Conservation (phyloP, 805 yeast genomes). For the Jamesozyma lodderae region DNA sequence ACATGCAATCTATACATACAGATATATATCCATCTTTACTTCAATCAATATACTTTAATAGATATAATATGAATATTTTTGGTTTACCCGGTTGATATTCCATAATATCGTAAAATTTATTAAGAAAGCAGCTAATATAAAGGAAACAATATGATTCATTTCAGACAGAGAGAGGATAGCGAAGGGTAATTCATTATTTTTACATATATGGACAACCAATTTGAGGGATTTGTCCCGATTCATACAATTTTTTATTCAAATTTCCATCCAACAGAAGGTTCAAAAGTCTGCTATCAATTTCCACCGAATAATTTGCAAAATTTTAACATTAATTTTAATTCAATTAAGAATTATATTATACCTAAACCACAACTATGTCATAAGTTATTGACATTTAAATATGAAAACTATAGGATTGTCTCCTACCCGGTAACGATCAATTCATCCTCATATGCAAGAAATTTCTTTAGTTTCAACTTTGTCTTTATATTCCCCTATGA, state of each 20-base stretch:
- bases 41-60: too few relatives aligned
- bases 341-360: constrained; percentile 80
- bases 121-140: too few relatives aligned
- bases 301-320: constrained; percentile 50
- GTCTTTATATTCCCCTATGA: constrained; percentile 84
- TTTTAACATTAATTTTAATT: constrained; percentile 61
- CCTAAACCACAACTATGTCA: constrained; percentile 92
- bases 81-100: too few relatives aligned
- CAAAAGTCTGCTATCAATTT: constrained; percentile 83
- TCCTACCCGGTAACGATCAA: constrained; percentile 86
- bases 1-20: too few relatives aligned
- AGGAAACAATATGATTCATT: too few relatives aligned
- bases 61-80: too few relatives aligned
- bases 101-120: too few relatives aligned
- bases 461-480: constrained; percentile 86
- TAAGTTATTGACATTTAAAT: constrained; percentile 63
- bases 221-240: constrained; percentile 76
- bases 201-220: constrained; percentile 24
- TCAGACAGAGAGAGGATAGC: too few relatives aligned
- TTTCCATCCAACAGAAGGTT: constrained; percentile 93
- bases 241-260: constrained; percentile 81
- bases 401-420: constrained; percentile 58
- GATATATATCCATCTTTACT: too few relatives aligned
- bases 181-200: too few relatives aligned
- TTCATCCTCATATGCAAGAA: constrained; percentile 71